Evolutionary conservation across 257 asterid genomes (phyloP), one percentile per base, ranked within the genome.

Genomic region (Eucommia ulmoides): DNA sequence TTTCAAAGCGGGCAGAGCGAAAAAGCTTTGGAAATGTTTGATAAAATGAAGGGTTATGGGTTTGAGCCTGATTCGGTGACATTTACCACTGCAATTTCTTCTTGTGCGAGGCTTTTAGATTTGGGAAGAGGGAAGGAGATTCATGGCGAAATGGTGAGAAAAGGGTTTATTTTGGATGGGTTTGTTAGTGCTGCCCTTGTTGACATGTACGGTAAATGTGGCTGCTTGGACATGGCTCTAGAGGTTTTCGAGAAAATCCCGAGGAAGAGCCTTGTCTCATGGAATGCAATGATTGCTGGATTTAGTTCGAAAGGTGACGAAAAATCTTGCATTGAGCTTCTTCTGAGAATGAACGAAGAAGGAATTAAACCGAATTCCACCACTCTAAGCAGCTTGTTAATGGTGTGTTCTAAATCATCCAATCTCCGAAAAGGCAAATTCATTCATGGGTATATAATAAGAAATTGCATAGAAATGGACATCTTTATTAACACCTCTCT

Each of bases 191-290:
- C 88, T 49, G 76, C 94, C 44, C 94, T 85, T 53, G 79, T 85
- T 46, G 92, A 80, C 74, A 71, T 82, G 94, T 85, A 79, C 54
- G 96, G 94, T 26, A 85, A 75, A 75, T 79, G 84, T 61, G 94
- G 92, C 38, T 54, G 64, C 58, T 51, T 72, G 33, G 80, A 67
- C 41, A 77, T 41, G 72, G 96, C 92, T 10, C 63, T 57, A 54
- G 75, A 69, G 41, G 79, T 80, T 33, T 85, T 79, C 16, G 81
- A 80, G 51, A 63, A 55, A 66, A 69, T 75, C 41, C 65, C 60
- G 52, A 45, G 52, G 58, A 79, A 79, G 65, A 75, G 77, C 68
- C 67, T 80, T 68, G 96, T 79, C 67, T 65, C 80, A 42, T 85
- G 94, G 94, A 85, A 85, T 63, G 47, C 88, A 33, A 65, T 82